These are phyloP conservation scores for Coccomyxa sp. DNA, from an alignment of 139 green algal species.

Conservation along the genomic window DNA sequence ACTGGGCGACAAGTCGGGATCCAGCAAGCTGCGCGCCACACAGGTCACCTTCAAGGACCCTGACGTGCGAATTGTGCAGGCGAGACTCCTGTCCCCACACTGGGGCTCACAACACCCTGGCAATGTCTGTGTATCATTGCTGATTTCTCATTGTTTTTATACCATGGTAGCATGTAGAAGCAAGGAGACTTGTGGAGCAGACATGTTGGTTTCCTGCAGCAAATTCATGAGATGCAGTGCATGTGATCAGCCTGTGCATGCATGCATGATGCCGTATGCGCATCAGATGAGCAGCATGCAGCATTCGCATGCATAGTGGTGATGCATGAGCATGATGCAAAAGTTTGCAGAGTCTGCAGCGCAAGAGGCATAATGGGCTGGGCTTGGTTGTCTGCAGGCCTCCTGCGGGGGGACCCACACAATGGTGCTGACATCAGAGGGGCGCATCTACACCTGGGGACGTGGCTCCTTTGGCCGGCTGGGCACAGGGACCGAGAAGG, in stretches of 20 bases:
- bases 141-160: not conserved
- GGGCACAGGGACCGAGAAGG: constrained; percentile 39
- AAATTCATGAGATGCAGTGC: no score
- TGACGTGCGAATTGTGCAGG: not conserved
- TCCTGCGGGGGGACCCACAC: constrained; percentile 73
- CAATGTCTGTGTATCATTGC: not conserved
- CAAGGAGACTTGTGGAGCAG: no score
- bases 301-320: not conserved
- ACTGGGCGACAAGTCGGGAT: constrained; percentile 66
- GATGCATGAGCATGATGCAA: not conserved
- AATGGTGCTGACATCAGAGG: constrained; percentile 53
- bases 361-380: constrained; percentile 8
- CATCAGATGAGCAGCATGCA: not conserved
- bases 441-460: constrained; percentile 79
- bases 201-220: no score
- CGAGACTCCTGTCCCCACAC: not conserved
- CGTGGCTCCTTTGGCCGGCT: constrained; percentile 59
- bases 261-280: no score
- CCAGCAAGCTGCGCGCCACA: constrained; percentile 66
- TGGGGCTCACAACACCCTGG: no score
- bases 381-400: constrained; percentile 29
- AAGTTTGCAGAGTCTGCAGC: not conserved
- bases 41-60: constrained; percentile 36
- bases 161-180: no score
- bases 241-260: no score